These are phyloP conservation scores for Talaromyces sp. DNA, from an alignment of 2,329 filamentous ascomycete genomes.

Conservation along the genomic window DNA sequence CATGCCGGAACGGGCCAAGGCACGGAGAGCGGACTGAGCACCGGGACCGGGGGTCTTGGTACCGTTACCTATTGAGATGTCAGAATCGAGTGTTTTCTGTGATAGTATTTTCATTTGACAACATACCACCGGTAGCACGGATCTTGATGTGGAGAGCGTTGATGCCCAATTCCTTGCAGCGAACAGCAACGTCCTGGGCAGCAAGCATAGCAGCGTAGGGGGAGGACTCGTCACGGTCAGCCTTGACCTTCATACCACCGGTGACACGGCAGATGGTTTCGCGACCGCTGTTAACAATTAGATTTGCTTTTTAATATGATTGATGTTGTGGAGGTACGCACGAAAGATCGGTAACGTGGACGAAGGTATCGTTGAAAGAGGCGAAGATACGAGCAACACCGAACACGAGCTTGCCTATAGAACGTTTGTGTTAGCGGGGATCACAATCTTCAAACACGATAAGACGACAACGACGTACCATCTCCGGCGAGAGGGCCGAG, in stretches of 20 bases:
- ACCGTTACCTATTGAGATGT: constrained; percentile 68
- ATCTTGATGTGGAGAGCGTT: constrained; percentile 99
- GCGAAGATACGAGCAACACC: constrained; percentile 98
- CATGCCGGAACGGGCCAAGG: constrained; percentile 98
- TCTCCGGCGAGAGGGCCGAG: constrained; percentile 95
- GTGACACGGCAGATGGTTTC: constrained; percentile 99
- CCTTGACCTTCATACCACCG: constrained; percentile 99
- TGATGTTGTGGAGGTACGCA: constrained; percentile 44
- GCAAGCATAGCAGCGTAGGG: constrained; percentile 99
- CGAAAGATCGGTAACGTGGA: constrained; percentile 99
- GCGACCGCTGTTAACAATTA: constrained; percentile 82
- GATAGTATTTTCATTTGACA: background rate
- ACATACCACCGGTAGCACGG: constrained; percentile 92
- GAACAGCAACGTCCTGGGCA: constrained; percentile 92
- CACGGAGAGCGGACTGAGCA: constrained; percentile 98
- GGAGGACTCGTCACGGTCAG: constrained; percentile 99
- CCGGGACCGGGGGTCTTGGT: constrained; percentile 99
- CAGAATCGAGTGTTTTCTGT: background rate
- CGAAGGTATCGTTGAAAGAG: constrained; percentile 90
- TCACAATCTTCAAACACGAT: background rate
- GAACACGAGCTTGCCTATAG: constrained; percentile 87
- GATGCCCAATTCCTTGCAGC: constrained; percentile 82
- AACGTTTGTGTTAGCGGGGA: constrained; percentile 11
- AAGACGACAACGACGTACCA: constrained; percentile 56
- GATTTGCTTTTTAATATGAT: background rate